Percentiles rank a stretch among this genome's conserved stretches.
Evolutionary conservation across 345 rosid genomes (phyloP).

Genomic region (Syzygium jambos): DNA sequence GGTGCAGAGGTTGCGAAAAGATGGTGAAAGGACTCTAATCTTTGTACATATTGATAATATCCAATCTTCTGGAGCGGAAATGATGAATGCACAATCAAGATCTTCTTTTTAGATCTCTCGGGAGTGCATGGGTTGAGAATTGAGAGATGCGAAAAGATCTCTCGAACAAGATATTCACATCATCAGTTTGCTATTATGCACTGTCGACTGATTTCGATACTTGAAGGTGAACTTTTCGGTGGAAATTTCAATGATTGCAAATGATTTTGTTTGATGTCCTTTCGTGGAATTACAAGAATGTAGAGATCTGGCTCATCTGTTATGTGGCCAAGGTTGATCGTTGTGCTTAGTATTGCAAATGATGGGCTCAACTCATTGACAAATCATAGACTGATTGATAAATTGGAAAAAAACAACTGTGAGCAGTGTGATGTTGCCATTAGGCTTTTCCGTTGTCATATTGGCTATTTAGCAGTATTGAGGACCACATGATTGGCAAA

Average conservation of each 20-base stretch:
- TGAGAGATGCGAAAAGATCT: background rate
- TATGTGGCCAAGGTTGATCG: background rate
- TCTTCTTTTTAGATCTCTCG: background rate
- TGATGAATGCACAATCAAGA: background rate
- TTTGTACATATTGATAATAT: background rate
- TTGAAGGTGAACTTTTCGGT: background rate
- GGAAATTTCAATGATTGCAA: background rate
- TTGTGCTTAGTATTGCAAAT: background rate
- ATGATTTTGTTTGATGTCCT: background rate
- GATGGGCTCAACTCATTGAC: background rate
- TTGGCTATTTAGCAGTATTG: background rate
- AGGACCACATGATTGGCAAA: background rate
- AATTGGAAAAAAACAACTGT: background rate
- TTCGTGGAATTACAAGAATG: background rate
- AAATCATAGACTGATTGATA: background rate
- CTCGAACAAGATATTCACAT: background rate
- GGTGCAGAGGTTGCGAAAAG: background rate
- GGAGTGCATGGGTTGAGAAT: background rate
- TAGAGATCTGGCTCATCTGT: background rate
- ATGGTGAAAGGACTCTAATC: background rate
- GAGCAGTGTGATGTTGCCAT: background rate
- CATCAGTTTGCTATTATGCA: background rate
- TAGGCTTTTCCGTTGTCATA: background rate
- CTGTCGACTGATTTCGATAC: background rate
- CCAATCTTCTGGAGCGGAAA: background rate